Percentiles rank a stretch among this genome's conserved stretches.
Conservation (phyloP, 257 asterid genomes). For the Cinchona pubescens region DNA sequence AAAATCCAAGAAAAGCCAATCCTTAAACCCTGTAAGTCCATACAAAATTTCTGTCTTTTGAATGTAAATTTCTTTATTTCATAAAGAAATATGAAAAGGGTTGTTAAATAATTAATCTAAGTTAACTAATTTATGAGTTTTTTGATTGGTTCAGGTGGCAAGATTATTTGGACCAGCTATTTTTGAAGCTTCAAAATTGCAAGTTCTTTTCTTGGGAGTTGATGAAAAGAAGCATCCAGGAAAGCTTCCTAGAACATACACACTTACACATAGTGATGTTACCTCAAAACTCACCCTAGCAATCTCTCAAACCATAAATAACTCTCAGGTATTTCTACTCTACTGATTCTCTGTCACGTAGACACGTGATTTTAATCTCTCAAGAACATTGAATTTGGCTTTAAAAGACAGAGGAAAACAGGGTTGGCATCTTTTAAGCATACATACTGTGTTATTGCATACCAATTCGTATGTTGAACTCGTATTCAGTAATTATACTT, state of each 20-base stretch:
- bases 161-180: conserved; percentile 86
- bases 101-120: not conserved
- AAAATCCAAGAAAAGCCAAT: conserved; percentile 33
- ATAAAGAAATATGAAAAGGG: not conserved
- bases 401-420: conserved; percentile 7
- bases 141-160: conserved; percentile 48
- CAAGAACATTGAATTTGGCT: not conserved
- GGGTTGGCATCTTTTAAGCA: not conserved
- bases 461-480: too few relatives aligned
- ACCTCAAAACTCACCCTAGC: conserved; percentile 68
- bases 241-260: conserved; percentile 64
- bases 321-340: conserved; percentile 47
- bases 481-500: too few relatives aligned
- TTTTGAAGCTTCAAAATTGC: conserved; percentile 72
- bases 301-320: conserved; percentile 64
- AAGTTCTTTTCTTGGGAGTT: conserved; percentile 57
- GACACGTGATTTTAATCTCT: not conserved
- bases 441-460: too few relatives aligned
- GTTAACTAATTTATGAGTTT: not conserved
- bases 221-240: conserved; percentile 69
- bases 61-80: not conserved
- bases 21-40: conserved; percentile 52
- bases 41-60: not conserved
- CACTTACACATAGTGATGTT: conserved; percentile 71
- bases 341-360: too few relatives aligned